phyloP scores from a whole-genome alignment of 2,329 filamentous ascomycete genomes.

The Penicillium freii region DNA sequence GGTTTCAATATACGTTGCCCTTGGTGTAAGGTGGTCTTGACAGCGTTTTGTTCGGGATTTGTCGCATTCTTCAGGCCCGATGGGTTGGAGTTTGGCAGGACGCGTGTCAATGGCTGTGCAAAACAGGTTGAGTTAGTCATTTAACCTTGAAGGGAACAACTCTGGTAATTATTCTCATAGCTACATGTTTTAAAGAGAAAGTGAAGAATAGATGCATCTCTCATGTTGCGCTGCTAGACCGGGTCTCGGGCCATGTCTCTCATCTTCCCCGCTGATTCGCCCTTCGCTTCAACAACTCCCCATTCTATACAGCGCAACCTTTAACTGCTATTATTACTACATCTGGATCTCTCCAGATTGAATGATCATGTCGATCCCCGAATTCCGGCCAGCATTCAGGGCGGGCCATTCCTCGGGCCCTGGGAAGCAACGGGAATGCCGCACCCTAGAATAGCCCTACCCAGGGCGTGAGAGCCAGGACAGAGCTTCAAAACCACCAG shows the following conservation, averaged over 20 bases:
- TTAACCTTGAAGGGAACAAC: background rate
- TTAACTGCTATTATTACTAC: background rate
- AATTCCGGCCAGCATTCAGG: conserved; percentile 27
- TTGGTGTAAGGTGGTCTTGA: conserved; percentile 1
- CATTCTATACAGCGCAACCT: background rate
- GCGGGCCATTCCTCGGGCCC: conserved; percentile 21
- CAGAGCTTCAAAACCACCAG: background rate
- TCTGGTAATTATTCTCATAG: background rate
- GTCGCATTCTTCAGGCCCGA: conserved; percentile 13
- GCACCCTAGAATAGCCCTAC: conserved; percentile 13
- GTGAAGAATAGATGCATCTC: background rate
- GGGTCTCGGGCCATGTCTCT: background rate
- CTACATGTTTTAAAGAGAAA: too few relatives aligned
- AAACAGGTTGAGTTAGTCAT: background rate
- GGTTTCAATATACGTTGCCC: background rate
- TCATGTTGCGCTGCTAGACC: background rate
- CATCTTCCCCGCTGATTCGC: background rate
- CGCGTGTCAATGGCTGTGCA: conserved; percentile 26
- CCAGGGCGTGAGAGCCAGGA: background rate
- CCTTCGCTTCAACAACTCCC: background rate
- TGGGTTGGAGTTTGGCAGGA: conserved; percentile 5
- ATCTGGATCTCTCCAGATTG: background rate
- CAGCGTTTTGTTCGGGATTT: conserved; percentile 1
- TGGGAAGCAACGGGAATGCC: conserved; percentile 20
- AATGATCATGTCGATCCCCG: conserved; percentile 9